Percentiles rank a stretch among this genome's conserved stretches.
Conservation (phyloP, 208 protist species). For the Acanthamoeba culbertsoni region DNA sequence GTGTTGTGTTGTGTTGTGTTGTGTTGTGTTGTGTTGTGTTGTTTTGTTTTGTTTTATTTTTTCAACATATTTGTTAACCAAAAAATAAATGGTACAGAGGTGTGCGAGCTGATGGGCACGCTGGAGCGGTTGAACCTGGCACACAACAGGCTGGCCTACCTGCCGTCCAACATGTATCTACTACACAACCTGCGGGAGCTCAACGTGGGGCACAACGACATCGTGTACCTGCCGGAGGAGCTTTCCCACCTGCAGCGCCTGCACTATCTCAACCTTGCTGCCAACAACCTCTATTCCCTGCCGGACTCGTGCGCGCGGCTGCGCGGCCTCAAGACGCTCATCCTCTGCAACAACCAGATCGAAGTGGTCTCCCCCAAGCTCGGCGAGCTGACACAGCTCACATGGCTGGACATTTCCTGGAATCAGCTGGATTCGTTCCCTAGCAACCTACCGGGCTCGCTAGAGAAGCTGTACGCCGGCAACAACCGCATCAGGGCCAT, state of each 20-base stretch:
- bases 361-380: conserved; percentile 18
- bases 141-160: conserved; percentile 10
- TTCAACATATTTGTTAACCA: not conserved
- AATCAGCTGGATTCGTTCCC: conserved; percentile 22
- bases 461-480: conserved; percentile 41
- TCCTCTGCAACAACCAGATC: conserved; percentile 30
- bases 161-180: conserved; percentile 7
- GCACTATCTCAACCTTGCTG: conserved; percentile 31
- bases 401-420: conserved; percentile 45
- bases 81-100: not conserved
- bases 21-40: not conserved
- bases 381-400: conserved; percentile 15
- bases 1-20: not conserved
- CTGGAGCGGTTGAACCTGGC: conserved; percentile 36
- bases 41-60: not conserved
- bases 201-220: conserved; percentile 37
- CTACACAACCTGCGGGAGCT: conserved; percentile 52
- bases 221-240: conserved; percentile 35
- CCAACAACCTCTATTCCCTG: conserved; percentile 54
- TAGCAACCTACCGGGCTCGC: not conserved
- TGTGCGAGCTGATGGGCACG: conserved; percentile 47
- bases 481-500: not conserved
- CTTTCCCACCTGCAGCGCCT: not conserved
- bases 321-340: conserved; percentile 10
- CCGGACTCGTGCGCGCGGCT: not conserved